Base-by-base conservation (phyloP, 805 yeast species). In the Wickerhamiella nectarea region DNA sequence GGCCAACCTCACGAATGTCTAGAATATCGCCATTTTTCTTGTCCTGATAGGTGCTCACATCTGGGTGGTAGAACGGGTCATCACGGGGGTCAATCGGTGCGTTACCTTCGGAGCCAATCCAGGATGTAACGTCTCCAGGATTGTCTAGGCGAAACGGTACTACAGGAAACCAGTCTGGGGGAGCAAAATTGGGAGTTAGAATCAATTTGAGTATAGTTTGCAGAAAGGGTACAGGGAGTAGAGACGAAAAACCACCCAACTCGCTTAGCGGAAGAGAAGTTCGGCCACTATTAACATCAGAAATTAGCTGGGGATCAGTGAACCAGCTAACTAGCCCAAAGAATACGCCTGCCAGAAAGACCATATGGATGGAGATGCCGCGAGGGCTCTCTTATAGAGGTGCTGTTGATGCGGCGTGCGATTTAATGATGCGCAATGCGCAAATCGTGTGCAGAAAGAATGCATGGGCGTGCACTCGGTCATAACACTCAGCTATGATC, bases 121-220 rank as follows among this genome's bases (percentile, higher is more conserved):
- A 38, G 15, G 41, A 17, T 4, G 34, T 18, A 8, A 20, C 22
- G 34, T 38, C 41, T 20, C 24, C 36, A 10, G 36, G 8, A 4
- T 34, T 40, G 6, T 40, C 11, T 6, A 17, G 18, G 11, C 21
- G 11, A 25, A 48, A 34, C 4, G 28, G 34, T 26, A 34, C 17
- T 1, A 14, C 20, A 1, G 31, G 21, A 3, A 20, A 44, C 36
- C 54, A 46, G 20, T 63, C 59, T 54, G 53, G 58, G 51, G 41
- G 56, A 50, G 36, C 36, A 17, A 34, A 34, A 14, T 34, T 34
- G 37, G 56, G 56, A 8, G 48, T 56, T 40, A 53, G 53, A 36
- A 60, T 53, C 36, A 52, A 36, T 52, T 57, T 47, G 51, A 53
- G 46, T 49, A 52, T 59, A 51, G 52, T 60, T 66, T 53, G 61